Conservation (phyloP, 352 stramenopile genomes). For the Pythium coloratum region DNA sequence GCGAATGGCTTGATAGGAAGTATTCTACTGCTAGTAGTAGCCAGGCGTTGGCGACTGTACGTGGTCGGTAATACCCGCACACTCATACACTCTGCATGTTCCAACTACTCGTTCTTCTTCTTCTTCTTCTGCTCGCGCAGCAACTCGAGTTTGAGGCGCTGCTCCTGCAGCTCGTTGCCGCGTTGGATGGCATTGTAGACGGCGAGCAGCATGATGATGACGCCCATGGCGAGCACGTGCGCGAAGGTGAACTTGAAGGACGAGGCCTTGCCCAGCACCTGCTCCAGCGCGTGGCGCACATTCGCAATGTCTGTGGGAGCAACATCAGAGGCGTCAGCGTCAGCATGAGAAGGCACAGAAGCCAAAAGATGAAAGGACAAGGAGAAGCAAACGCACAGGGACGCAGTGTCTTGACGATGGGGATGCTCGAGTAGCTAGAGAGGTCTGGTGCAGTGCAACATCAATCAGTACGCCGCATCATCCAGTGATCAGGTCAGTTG, state of each 20-base stretch:
- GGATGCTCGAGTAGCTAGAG: constrained; percentile 69
- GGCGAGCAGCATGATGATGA: constrained; percentile 74
- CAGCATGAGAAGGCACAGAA: background rate
- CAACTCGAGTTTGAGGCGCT: constrained; percentile 55
- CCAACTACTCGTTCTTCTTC: constrained; percentile 4
- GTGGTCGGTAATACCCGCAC: background rate
- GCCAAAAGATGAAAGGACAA: background rate
- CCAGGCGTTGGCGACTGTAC: background rate
- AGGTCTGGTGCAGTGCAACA: constrained; percentile 36
- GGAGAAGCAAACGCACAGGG: constrained; percentile 40
- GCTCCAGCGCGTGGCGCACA: constrained; percentile 65
- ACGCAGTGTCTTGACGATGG: constrained; percentile 50
- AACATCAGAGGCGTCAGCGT: constrained; percentile 13
- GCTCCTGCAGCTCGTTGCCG: constrained; percentile 70
- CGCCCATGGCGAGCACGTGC: constrained; percentile 79
- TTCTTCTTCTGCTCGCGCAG: constrained; percentile 35
- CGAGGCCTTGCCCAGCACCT: constrained; percentile 72
- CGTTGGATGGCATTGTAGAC: constrained; percentile 77
- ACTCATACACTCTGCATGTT: background rate
- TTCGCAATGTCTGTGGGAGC: constrained; percentile 56
- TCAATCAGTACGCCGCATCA: background rate
- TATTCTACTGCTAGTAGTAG: background rate
- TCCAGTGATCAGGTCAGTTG: no score
- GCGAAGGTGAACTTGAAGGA: constrained; percentile 80
- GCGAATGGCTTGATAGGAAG: background rate